Conservation (phyloP, 75 land plant species). For the Sequoiadendron giganteum region DNA sequence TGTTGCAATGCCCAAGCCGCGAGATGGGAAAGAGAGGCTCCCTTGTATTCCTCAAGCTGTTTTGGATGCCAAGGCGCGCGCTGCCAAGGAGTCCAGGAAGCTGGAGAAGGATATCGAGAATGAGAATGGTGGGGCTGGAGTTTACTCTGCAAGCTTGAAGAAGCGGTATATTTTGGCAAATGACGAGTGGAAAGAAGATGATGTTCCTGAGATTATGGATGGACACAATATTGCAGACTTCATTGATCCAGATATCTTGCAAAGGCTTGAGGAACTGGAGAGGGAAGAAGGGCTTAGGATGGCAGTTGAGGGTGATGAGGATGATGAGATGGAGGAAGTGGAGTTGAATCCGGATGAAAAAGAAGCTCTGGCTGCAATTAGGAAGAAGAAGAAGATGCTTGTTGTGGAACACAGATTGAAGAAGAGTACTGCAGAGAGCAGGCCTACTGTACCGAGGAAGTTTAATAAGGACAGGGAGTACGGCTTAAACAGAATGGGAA, state of each 20-base stretch:
- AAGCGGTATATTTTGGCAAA: slow-evolving; percentile 72
- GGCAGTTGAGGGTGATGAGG: slow-evolving; percentile 54
- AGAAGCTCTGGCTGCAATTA: slow-evolving; percentile 72
- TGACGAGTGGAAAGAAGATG: slow-evolving; percentile 91
- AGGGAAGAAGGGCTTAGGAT: slow-evolving; percentile 68
- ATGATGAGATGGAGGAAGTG: slow-evolving; percentile 75
- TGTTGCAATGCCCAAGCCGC: slow-evolving; percentile 83
- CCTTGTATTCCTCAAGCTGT: slow-evolving; percentile 81
- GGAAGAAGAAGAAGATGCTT: slow-evolving; percentile 77
- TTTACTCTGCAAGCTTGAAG: slow-evolving; percentile 84
- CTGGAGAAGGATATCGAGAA: slow-evolving; percentile 85
- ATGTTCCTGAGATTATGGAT: slow-evolving; percentile 88
- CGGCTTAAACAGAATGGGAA: slow-evolving; percentile 70
- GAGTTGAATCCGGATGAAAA: slow-evolving; percentile 67
- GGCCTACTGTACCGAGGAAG: slow-evolving; percentile 85
- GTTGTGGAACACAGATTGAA: slow-evolving; percentile 82
- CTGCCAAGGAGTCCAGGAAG: slow-evolving; percentile 31
- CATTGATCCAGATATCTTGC: slow-evolving; percentile 77
- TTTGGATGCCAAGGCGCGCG: slow-evolving; percentile 50
- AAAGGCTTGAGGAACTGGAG: slow-evolving; percentile 85
- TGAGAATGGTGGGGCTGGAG: slow-evolving; percentile 97
- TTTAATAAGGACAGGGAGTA: slow-evolving; percentile 71
- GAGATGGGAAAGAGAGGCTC: slow-evolving; percentile 85
- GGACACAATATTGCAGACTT: slow-evolving; percentile 92
- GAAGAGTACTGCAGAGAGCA: slow-evolving; percentile 91